Base-by-base conservation (phyloP, 192 early-diverging fungal species). In the Entomortierella parvispora region DNA sequence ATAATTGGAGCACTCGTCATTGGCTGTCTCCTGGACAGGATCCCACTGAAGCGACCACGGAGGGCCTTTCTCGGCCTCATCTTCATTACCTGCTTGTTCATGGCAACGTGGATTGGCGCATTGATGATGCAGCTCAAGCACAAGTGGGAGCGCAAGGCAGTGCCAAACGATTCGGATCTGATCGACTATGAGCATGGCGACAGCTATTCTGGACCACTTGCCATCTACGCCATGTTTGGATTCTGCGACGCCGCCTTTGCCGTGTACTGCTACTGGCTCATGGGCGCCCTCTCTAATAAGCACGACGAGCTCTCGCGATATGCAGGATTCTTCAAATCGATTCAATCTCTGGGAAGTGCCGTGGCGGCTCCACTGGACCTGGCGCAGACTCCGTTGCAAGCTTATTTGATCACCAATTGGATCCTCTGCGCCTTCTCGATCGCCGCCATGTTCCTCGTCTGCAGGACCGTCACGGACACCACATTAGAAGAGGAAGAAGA, bases 261-360 rank as follows among this genome's bases (percentile, higher is more conserved):
- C n/a, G 74, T 80, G 22, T 76, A 79, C 57, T 76, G 81, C 47
- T 95, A 96, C 89, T 96, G 93, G 93, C 80, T 96, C 45, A 90
- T 96, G 69, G 95, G 94, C n/a, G 87, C 94, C 26, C 82, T 94
- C 61, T 89, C 93, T 32, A 95, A 95, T 81, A 91, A 96, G 74
- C 85, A 86, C 55, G 87, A 89, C 62, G 81, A 85, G 63, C 83
- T 90, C 56, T 85, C 93, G 18, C 86, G 91, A 32, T 94, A 90
- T 62, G 86, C 88, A 58, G 95, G 74, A 5, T 95, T 92, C 84
- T 96, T 95, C 90, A 96, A 96, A 85, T 90, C 91, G 28, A 91
- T 94, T 50, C 95, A 96, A 82, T 92, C 89, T 52, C 88, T 90
- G 57, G 92, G 87, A 17, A 85, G 79, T 53, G 92, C 90, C 44